phyloP scores from a whole-genome alignment of 2,329 filamentous ascomycete species.

The Tolypocladium cylindrosporum region DNA sequence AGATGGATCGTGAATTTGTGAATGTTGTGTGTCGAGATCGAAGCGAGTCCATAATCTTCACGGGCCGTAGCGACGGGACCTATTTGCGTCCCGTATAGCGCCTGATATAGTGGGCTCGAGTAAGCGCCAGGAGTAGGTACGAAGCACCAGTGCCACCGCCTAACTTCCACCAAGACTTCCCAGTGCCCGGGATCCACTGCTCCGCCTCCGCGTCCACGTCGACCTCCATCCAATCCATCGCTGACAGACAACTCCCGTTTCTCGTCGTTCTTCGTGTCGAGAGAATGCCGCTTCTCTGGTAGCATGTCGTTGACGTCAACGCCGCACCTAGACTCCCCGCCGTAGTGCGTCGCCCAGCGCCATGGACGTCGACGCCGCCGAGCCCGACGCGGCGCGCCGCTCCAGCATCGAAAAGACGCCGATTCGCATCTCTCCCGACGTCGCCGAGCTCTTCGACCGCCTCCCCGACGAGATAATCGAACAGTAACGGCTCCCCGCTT shows the following conservation, averaged over 20 bases:
- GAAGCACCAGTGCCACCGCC: background rate
- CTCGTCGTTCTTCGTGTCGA: background rate
- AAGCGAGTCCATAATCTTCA: background rate
- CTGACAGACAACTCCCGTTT: background rate
- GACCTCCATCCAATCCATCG: background rate
- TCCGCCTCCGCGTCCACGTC: background rate
- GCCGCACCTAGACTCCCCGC: background rate
- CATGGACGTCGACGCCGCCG: slow-evolving; percentile 20
- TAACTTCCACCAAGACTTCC: too few species aligned
- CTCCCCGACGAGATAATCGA: slow-evolving; percentile 62
- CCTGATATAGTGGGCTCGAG: background rate
- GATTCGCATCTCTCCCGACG: slow-evolving; percentile 15
- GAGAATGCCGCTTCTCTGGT: background rate
- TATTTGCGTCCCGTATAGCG: background rate
- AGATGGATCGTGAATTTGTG: too few species aligned
- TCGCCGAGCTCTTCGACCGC: slow-evolving; percentile 33
- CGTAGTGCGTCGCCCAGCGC: slow-evolving; percentile 9
- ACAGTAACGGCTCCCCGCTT: slow-evolving; percentile 39
- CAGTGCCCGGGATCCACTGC: background rate
- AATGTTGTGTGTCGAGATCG: too few species aligned
- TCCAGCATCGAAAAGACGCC: slow-evolving; percentile 24
- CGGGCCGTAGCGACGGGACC: background rate
- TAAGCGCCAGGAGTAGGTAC: background rate
- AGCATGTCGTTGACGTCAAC: background rate
- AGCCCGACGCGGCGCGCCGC: slow-evolving; percentile 17